Evolutionary conservation across 2,329 filamentous ascomycete genomes (phyloP), one percentile per base, ranked within the genome.

Genomic region (Monosporascus sp.): DNA sequence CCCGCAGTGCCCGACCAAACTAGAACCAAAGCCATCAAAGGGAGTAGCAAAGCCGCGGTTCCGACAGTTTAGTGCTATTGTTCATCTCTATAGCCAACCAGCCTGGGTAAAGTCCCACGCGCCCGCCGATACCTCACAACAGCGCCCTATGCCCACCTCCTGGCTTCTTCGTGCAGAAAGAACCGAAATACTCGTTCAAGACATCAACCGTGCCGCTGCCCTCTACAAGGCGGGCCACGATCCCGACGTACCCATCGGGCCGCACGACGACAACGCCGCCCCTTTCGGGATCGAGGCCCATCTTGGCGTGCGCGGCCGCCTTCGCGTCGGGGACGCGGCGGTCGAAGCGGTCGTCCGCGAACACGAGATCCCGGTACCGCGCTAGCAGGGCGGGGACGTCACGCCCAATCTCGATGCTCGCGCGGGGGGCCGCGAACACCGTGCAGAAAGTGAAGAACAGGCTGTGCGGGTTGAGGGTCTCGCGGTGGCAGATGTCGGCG

Each of bases 181-280:
- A 70, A 5, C 79, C 78, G 71, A 96, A 97, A 68, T 96, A 97
- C 58, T 81, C 78, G 65, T 97, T 89, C 61, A 97, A 73, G 17
- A 86, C 89, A 63, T 95, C 88, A 1, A 89, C 84, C 0, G 91
- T 96, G 17, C 84, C 89, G 53, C 73, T 82, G 0, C 91, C 92
- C 69, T 93, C 87, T 2, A 82, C 85, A 22, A 97, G 74, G 61
- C 78, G 78, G 11, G 88, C 81, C 4, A 91, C 88, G 56, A 89
- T 80, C 22, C 88, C 89, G 28, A 96, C 87, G 68, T 96, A 94
- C 7, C 91, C 91, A 69, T 96, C 91, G 0, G 92, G 91, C 45
- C 91, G 76, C 7, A 95, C 89, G 9, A 96, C 87, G 2, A 95
- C 86, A 2, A 96, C 81, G 53, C 87, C 91, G 11, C 91, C 91